These are phyloP conservation scores for Bonia amplexicaulis DNA, from an alignment of 176 grass and related monocot species.

Conservation along the genomic window DNA sequence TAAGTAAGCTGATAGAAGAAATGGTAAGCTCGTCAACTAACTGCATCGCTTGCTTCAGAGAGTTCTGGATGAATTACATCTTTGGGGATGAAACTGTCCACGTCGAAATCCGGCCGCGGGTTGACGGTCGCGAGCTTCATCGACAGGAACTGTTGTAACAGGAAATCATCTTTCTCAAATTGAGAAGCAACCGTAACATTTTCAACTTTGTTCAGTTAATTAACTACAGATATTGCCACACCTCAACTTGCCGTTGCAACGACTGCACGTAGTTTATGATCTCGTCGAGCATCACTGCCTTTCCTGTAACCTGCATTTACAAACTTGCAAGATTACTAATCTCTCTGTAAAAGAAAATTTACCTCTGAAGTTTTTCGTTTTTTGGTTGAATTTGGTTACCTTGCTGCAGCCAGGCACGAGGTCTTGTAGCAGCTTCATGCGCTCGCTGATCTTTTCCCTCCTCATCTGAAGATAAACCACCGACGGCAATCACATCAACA, in stretches of 20 bases:
- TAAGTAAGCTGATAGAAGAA: neutral
- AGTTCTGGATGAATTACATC: slow-evolving; percentile 26
- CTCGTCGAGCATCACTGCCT: slow-evolving; percentile 79
- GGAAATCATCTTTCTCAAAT: neutral
- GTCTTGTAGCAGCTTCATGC: slow-evolving; percentile 85
- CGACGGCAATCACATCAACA: neutral
- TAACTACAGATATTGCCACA: neutral
- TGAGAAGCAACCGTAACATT: neutral
- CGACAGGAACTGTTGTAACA: slow-evolving; percentile 55
- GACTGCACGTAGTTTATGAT: slow-evolving; percentile 84
- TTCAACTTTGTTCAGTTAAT: neutral
- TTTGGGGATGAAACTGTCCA: slow-evolving; percentile 38
- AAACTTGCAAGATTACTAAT: neutral
- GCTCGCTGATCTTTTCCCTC: slow-evolving; percentile 82
- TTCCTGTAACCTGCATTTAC: slow-evolving; percentile 47
- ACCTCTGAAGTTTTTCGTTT: neutral
- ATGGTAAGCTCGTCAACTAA: neutral
- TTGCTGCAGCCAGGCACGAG: slow-evolving; percentile 82
- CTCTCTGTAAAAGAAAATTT: neutral
- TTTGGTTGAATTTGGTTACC: slow-evolving; percentile 17
- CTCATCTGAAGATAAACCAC: slow-evolving; percentile 50
- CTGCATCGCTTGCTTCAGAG: neutral
- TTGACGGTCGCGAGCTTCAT: slow-evolving; percentile 67
- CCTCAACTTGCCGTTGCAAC: slow-evolving; percentile 69
- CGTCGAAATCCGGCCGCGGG: slow-evolving; percentile 33